These are phyloP conservation scores for Naganishia kalamii DNA, from an alignment of 768 basidiomycete species.

Conservation along the genomic window DNA sequence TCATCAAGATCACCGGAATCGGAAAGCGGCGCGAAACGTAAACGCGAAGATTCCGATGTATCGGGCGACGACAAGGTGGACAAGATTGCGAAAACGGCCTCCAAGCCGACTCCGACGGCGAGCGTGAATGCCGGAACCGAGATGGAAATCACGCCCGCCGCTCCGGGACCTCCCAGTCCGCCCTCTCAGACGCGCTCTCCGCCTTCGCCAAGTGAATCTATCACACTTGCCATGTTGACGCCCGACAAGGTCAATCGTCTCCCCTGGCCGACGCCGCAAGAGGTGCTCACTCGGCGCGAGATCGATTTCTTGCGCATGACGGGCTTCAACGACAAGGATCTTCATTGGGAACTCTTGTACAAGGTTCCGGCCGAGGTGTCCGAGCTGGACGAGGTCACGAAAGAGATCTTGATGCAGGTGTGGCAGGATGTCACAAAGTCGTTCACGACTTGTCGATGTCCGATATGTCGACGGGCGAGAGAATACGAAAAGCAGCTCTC, in stretches of 20 bases:
- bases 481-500: conserved; percentile 11
- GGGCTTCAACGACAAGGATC: neutral
- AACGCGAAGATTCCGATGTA: conserved; percentile 2
- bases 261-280: conserved; percentile 8
- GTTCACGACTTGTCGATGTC: neutral
- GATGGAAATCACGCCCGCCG: neutral
- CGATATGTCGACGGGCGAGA: neutral
- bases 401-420: neutral
- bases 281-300: neutral
- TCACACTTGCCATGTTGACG: neutral
- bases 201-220: neutral
- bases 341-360: neutral
- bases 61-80: neutral
- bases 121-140: neutral
- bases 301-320: conserved; percentile 7
- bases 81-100: neutral
- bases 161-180: neutral
- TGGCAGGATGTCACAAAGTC: neutral
- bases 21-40: conserved; percentile 6
- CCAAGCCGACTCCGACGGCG: neutral
- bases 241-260: neutral
- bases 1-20: neutral
- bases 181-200: neutral
- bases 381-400: conserved; percentile 3
- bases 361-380: neutral